Evolutionary conservation across 768 basidiomycete species (phyloP).

Genomic region (Pleurotus sapidus): DNA sequence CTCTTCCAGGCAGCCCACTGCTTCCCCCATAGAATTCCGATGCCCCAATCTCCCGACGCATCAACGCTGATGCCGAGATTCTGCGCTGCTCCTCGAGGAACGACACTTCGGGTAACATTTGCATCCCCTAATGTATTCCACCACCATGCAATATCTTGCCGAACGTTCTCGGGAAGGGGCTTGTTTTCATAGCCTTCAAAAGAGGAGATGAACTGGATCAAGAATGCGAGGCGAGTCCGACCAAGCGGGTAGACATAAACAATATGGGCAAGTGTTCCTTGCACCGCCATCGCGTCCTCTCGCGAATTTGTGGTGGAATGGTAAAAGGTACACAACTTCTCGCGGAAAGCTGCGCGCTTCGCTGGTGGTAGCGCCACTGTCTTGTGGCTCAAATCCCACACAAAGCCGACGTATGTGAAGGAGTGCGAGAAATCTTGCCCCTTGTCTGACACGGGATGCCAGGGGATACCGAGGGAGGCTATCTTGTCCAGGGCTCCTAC

Average conservation of each 20-base stretch:
- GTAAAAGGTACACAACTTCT: constrained; percentile 13
- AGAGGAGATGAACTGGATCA: not conserved
- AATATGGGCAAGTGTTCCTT: constrained; percentile 7
- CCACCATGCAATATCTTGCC: constrained; percentile 10
- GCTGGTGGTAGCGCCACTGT: constrained; percentile 20
- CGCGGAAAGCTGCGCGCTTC: constrained; percentile 23
- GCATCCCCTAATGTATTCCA: not conserved
- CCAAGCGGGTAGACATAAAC: constrained; percentile 4
- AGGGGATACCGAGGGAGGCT: constrained; percentile 17
- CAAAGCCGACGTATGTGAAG: constrained; percentile 25
- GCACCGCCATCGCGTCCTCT: not conserved
- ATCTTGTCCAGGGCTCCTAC: constrained; percentile 12
- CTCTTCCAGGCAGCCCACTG: constrained; percentile 23
- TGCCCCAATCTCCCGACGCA: constrained; percentile 25
- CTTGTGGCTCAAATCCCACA: constrained; percentile 20
- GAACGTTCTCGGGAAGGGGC: not conserved
- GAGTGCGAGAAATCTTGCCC: constrained; percentile 17
- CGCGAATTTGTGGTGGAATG: not conserved
- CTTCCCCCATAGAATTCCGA: constrained; percentile 17
- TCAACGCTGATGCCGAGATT: constrained; percentile 20
- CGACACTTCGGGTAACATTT: not conserved
- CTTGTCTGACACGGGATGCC: constrained; percentile 18
- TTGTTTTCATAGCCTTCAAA: not conserved
- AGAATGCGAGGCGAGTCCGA: not conserved
- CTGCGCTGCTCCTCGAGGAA: not conserved